Evolutionary conservation across 2,329 filamentous ascomycete species (phyloP).

Genomic region (Xylariaceae sp.): DNA sequence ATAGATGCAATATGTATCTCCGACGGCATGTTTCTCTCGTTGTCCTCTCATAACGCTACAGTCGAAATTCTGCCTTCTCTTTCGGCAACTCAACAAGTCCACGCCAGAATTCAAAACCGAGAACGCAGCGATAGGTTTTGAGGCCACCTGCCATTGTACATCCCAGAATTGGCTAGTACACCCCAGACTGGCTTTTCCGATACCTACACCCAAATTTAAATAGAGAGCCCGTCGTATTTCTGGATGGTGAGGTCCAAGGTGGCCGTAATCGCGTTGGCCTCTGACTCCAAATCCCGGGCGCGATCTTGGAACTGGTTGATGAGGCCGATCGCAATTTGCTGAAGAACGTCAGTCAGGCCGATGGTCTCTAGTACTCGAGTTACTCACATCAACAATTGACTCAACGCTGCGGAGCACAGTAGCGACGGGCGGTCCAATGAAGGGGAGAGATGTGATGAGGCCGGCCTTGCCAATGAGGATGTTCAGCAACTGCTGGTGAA

Average conservation of each 20-base stretch:
- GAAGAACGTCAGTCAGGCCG: too few relatives aligned
- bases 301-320: conserved; percentile 6
- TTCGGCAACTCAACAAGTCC: neutral
- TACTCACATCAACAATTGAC: conserved; percentile 16
- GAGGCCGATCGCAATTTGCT: conserved; percentile 8
- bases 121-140: too few relatives aligned
- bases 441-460: conserved; percentile 7
- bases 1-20: neutral
- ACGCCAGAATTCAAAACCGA: neutral
- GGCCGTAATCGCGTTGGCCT: conserved; percentile 10
- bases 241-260: conserved; percentile 9
- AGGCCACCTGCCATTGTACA: too few relatives aligned
- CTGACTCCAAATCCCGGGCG: neutral
- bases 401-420: conserved; percentile 12
- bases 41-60: neutral
- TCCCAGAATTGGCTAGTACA: neutral
- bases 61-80: neutral
- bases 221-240: neutral
- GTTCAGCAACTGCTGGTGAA: neutral
- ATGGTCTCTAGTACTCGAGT: too few relatives aligned
- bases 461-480: conserved; percentile 18
- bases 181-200: neutral
- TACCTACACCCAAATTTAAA: neutral
- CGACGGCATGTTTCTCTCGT: neutral
- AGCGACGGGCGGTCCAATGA: conserved; percentile 15